A percentile compares a stretch with the other conserved stretches of the same genome.
These are phyloP conservation scores for Apiotrichum akiyoshidainum DNA, from an alignment of 1,284 basidiomycete species.

Conservation along the genomic window DNA sequence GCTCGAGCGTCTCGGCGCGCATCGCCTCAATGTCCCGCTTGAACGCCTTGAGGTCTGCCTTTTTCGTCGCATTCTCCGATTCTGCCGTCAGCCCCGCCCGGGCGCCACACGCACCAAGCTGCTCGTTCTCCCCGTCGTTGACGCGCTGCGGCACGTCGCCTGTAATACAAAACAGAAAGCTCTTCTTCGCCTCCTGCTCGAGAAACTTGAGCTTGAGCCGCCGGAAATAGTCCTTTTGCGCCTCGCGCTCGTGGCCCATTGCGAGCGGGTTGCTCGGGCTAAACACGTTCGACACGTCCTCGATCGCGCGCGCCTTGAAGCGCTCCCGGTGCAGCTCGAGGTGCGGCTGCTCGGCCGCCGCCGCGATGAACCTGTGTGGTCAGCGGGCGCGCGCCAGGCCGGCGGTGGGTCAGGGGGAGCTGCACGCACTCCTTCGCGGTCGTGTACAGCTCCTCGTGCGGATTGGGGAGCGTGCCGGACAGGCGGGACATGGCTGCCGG, in stretches of 20 bases:
- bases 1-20: slow-evolving; percentile 58
- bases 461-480: slow-evolving; percentile 3
- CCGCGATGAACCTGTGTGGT: slow-evolving; percentile 3
- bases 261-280: slow-evolving; percentile 40
- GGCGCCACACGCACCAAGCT: slow-evolving; percentile 43
- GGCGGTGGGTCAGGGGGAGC: neutral
- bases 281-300: slow-evolving; percentile 28
- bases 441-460: slow-evolving; percentile 10
- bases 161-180: slow-evolving; percentile 77
- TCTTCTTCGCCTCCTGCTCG: slow-evolving; percentile 80
- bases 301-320: slow-evolving; percentile 35
- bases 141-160: slow-evolving; percentile 71
- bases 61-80: slow-evolving; percentile 64
- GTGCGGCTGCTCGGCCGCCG: slow-evolving; percentile 19
- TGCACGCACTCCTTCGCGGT: slow-evolving; percentile 1
- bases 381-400: too few species aligned
- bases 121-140: slow-evolving; percentile 68
- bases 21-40: slow-evolving; percentile 64
- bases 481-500: slow-evolving; percentile 6
- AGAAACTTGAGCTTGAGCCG: slow-evolving; percentile 80
- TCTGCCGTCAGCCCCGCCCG: slow-evolving; percentile 42
- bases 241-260: slow-evolving; percentile 40
- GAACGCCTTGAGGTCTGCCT: slow-evolving; percentile 61
- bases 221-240: slow-evolving; percentile 61
- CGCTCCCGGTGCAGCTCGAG: slow-evolving; percentile 30